Conservation (phyloP, 2,329 filamentous ascomycete genomes). For the Cordyceps militaris region DNA sequence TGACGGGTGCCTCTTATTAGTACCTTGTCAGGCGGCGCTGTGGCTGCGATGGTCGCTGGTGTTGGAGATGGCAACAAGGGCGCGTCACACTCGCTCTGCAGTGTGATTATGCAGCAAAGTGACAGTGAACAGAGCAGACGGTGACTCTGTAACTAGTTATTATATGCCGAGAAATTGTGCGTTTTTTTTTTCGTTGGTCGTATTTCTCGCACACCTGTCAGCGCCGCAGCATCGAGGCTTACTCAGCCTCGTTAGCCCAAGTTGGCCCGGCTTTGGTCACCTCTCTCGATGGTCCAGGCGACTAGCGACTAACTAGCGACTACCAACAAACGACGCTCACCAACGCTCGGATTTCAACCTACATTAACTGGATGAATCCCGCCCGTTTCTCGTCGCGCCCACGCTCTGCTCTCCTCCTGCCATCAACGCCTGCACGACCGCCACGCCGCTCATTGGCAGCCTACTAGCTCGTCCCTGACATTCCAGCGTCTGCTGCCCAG, state of each 20-base stretch:
- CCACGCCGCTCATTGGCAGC: not conserved
- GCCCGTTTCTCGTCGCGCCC: conserved; percentile 10
- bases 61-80: not conserved
- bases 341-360: conserved; percentile 11
- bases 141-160: not conserved
- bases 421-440: conserved; percentile 1
- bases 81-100: not conserved
- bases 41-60: too few species aligned
- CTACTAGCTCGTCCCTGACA: not conserved
- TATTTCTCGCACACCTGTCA: too few species aligned
- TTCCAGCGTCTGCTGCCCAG: not conserved
- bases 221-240: conserved; percentile 6
- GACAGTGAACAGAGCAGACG: not conserved
- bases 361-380: conserved; percentile 14
- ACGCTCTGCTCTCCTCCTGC: conserved; percentile 7
- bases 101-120: not conserved
- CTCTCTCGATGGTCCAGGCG: not conserved
- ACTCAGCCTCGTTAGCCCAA: conserved; percentile 1
- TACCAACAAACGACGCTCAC: not conserved
- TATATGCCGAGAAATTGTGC: too few species aligned
- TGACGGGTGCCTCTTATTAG: too few species aligned
- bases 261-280: conserved; percentile 9
- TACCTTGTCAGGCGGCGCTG: too few species aligned
- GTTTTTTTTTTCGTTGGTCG: too few species aligned
- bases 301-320: not conserved